A percentile compares a stretch with the other conserved stretches of the same genome.
These are phyloP conservation scores for Saitozyma podzolica DNA, from an alignment of 768 basidiomycete species.

Conservation along the genomic window DNA sequence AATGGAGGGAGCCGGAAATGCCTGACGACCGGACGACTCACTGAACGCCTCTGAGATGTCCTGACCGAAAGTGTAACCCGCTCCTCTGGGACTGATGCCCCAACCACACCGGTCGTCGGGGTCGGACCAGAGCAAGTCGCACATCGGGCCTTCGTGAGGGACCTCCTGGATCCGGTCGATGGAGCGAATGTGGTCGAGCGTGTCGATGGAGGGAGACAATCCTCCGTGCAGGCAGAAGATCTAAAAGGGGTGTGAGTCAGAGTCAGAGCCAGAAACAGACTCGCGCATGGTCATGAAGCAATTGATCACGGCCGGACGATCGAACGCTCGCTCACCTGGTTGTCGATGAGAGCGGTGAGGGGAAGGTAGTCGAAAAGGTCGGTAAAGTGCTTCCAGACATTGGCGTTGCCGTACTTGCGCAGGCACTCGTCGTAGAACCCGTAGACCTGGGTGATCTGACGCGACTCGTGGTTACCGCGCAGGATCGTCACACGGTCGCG, in stretches of 20 bases:
- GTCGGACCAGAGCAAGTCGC: conserved; percentile 98
- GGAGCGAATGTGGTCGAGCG: conserved; percentile 96
- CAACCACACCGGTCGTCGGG: conserved; percentile 99
- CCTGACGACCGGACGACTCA: conserved; percentile 18
- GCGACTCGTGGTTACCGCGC: conserved; percentile 96
- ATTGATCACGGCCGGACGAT: too few species aligned
- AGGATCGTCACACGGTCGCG: conserved; percentile 97
- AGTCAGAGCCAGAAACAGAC: too few species aligned
- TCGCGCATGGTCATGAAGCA: background rate
- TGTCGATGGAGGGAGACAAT: conserved; percentile 97
- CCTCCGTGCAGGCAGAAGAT: conserved; percentile 99
- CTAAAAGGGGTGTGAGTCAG: conserved; percentile 55
- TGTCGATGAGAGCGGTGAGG: conserved; percentile 95
- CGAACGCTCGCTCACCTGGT: conserved; percentile 73
- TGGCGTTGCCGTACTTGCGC: conserved; percentile 99
- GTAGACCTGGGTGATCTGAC: conserved; percentile 99
- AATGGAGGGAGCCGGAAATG: background rate
- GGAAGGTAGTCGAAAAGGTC: conserved; percentile 98
- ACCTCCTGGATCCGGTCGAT: conserved; percentile 99
- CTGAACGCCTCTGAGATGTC: conserved; percentile 98
- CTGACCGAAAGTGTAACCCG: conserved; percentile 98
- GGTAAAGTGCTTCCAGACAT: conserved; percentile 99
- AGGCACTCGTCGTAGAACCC: conserved; percentile 99
- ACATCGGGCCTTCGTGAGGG: conserved; percentile 99
- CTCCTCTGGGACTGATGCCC: conserved; percentile 98